Evolutionary conservation across 352 stramenopile species (phyloP).

Genomic region (Phytophthora sojae): DNA sequence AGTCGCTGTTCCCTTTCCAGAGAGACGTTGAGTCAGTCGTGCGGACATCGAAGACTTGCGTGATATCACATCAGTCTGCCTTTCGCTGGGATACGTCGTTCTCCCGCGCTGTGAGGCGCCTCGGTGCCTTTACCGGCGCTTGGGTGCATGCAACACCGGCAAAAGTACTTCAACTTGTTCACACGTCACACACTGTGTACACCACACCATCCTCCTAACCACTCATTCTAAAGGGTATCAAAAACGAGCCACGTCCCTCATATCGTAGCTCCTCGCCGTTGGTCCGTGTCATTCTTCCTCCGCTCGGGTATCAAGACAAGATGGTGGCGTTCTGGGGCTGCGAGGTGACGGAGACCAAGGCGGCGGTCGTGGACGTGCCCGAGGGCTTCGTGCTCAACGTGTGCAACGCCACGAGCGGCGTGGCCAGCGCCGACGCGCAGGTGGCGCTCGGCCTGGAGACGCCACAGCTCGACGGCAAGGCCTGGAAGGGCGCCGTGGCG

Average conservation of each 20-base stretch:
- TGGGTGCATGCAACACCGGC: too few relatives aligned
- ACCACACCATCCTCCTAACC: constrained; percentile 38
- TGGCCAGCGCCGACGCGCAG: constrained; percentile 29
- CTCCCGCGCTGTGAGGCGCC: too few relatives aligned
- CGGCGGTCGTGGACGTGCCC: constrained; percentile 55
- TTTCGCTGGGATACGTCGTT: too few relatives aligned
- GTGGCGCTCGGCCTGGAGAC: constrained; percentile 70
- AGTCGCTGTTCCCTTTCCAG: too few relatives aligned
- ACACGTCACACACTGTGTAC: constrained; percentile 29
- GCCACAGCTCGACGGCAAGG: constrained; percentile 63
- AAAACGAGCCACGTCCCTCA: constrained; percentile 4
- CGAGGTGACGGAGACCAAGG: constrained; percentile 67
- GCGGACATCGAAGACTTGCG: too few relatives aligned
- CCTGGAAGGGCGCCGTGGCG: constrained; percentile 73
- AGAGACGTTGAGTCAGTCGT: too few relatives aligned
- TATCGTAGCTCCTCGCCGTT: constrained; percentile 17
- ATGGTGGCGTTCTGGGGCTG: constrained; percentile 69
- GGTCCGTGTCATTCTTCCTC: background rate
- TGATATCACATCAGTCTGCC: too few relatives aligned
- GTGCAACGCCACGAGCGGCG: constrained; percentile 53
- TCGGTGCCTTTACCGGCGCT: too few relatives aligned
- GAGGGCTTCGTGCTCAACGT: constrained; percentile 74
- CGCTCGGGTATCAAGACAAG: constrained; percentile 13
- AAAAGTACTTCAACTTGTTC: constrained; percentile 11
- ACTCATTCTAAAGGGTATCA: constrained; percentile 26